These are phyloP conservation scores for Lithocarpus polystachyus DNA, from an alignment of 306 rosid genomes.

Conservation along the genomic window DNA sequence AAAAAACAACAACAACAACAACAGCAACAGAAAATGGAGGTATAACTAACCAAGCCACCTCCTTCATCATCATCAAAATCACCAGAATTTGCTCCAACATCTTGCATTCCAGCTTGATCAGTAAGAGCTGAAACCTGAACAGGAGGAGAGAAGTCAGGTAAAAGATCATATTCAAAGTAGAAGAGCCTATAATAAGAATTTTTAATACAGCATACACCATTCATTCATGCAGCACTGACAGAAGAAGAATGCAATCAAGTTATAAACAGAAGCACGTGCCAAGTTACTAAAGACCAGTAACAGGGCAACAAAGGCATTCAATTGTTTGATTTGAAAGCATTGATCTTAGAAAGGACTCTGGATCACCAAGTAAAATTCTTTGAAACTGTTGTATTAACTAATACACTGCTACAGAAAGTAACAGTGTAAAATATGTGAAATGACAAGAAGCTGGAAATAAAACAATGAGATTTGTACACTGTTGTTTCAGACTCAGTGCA, in stretches of 20 bases:
- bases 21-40: neutral
- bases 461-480: neutral
- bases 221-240: neutral
- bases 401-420: neutral
- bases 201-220: neutral
- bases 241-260: slow-evolving; percentile 7
- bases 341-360: neutral
- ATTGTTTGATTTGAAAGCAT: neutral
- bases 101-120: slow-evolving; percentile 81
- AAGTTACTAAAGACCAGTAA: neutral
- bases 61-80: slow-evolving; percentile 96
- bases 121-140: slow-evolving; percentile 83
- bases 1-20: no score
- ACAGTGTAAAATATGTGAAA: neutral
- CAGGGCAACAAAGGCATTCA: neutral
- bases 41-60: slow-evolving; percentile 73
- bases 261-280: neutral
- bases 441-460: neutral
- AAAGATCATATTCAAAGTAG: slow-evolving; percentile 8
- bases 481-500: neutral
- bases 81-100: slow-evolving; percentile 71
- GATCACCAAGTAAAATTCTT: neutral
- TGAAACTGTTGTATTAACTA: neutral
- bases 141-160: slow-evolving; percentile 21
- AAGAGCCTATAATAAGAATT: slow-evolving; percentile 1